These are phyloP conservation scores for Diaporthe vexans DNA, from an alignment of 2,329 filamentous ascomycete genomes.

Conservation along the genomic window DNA sequence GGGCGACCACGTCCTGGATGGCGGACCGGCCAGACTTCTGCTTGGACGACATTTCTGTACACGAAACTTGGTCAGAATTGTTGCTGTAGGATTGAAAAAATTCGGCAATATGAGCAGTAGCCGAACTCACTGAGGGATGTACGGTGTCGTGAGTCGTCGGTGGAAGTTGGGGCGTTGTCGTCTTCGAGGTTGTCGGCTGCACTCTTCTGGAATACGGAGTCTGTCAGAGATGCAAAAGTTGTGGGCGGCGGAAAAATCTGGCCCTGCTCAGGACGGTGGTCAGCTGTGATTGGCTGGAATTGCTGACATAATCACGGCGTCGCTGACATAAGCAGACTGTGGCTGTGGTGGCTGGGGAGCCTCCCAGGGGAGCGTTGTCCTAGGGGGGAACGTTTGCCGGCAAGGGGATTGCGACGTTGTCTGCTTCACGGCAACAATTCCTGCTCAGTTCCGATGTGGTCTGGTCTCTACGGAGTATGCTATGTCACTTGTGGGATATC, in stretches of 20 bases:
- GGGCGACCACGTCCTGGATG: constrained; percentile 98
- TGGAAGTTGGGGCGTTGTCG: constrained; percentile 35
- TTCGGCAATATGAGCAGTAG: constrained; percentile 1
- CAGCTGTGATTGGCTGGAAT: background rate
- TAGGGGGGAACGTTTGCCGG: background rate
- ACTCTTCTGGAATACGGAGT: constrained; percentile 31
- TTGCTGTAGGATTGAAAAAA: constrained; percentile 37
- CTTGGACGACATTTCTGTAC: constrained; percentile 74
- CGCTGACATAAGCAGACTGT: background rate
- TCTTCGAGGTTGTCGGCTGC: constrained; percentile 37
- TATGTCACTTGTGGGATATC: background rate
- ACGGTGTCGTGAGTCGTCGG: constrained; percentile 49
- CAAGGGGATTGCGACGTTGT: background rate
- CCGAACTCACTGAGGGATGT: constrained; percentile 42
- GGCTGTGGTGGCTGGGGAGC: constrained; percentile 18
- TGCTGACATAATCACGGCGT: background rate
- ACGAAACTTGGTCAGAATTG: constrained; percentile 47
- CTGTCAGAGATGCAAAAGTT: constrained; percentile 24
- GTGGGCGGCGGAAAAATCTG: constrained; percentile 34
- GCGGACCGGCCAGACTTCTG: constrained; percentile 88
- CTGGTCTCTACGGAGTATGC: background rate
- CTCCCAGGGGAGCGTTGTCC: no score
- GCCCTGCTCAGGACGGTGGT: constrained; percentile 15
- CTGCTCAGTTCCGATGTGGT: no score
- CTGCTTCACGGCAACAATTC: background rate